Evolutionary conservation across 306 rosid genomes (phyloP), one percentile per base, ranked within the genome.

Genomic region (Trifolium pratense): DNA sequence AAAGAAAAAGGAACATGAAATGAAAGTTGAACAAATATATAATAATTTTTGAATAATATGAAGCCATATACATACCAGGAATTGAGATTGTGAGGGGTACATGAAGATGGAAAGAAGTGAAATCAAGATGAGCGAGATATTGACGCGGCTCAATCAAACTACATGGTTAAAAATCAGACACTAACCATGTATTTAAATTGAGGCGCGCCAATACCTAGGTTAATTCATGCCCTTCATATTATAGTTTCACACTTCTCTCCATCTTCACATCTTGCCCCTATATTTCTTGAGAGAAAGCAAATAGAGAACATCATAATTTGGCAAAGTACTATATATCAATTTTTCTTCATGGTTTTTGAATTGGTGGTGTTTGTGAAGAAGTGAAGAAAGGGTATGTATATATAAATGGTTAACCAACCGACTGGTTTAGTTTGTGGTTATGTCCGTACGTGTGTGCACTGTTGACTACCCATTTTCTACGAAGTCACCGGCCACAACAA

Each of bases 141-240:
- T 91, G 95, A 84, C 92, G 92, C 97, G 95, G 94, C 97, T 91
- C 97, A 91, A 89, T 91, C 80, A 87, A 81, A 89, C 14, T 78
- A 83, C 84, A 82, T 59, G 85, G 79, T 65, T 87, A 83, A 45
- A 61, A 32, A 26, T 52, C 57, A 34, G 11, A 5, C 66, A 2
- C 43, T 63, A 91, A 77, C 84, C 90, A 75, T 78, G 79, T 68
- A 79, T 86, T 91, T 82, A 85, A 81, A 89, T 91, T 91, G 97
- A 91, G 92, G 74, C 94, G 32, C 86, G 81, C 23, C 92, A 89
- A 91, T 89, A 91, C 80, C 97, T 89, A 75, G 51, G 18, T 65
- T 65, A 26, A 12, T 76, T 61, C 64, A 12, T 79, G 48, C 39
- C 51, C 64, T 58, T 58, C 5, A 64, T 51, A 51, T 34, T 34